Evolutionary conservation across 1,284 basidiomycete species (phyloP).

Genomic region (Crocinoboletus sp.): DNA sequence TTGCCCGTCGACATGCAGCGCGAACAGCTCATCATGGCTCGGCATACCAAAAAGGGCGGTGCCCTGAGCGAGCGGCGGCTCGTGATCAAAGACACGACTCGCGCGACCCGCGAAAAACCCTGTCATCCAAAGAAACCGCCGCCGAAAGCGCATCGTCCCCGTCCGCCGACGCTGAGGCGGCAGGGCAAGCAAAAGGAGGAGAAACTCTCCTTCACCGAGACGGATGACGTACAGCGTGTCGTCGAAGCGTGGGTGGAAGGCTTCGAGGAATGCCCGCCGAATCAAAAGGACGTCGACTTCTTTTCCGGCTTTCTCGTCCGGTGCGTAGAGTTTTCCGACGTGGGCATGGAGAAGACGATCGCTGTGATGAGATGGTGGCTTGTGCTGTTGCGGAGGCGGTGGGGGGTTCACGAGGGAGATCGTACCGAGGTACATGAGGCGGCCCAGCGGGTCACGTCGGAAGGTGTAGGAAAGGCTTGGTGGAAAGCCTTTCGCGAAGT

Average conservation of each 20-base stretch:
- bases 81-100: conserved; percentile 46
- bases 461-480: conserved; percentile 60
- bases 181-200: conserved; percentile 47
- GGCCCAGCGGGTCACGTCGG: conserved; percentile 30
- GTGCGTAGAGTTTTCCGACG: conserved; percentile 58
- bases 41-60: conserved; percentile 46
- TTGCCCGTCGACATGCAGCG: conserved; percentile 66
- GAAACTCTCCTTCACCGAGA: conserved; percentile 52
- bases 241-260: conserved; percentile 70
- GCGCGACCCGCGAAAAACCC: conserved; percentile 20
- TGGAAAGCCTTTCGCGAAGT: conserved; percentile 70
- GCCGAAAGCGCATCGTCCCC: conserved; percentile 46
- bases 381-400: conserved; percentile 55
- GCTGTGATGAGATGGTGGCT: conserved; percentile 78
- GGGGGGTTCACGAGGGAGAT: conserved; percentile 47
- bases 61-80: conserved; percentile 38
- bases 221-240: conserved; percentile 62
- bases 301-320: conserved; percentile 67
- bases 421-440: conserved; percentile 32
- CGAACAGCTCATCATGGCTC: conserved; percentile 62
- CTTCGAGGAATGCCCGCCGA: conserved; percentile 56
- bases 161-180: conserved; percentile 50
- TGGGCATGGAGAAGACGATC: conserved; percentile 62
- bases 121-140: conserved; percentile 37
- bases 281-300: conserved; percentile 63